Base-by-base conservation (phyloP, 2,329 filamentous ascomycete genomes). In the Herpotrichia juniperi region DNA sequence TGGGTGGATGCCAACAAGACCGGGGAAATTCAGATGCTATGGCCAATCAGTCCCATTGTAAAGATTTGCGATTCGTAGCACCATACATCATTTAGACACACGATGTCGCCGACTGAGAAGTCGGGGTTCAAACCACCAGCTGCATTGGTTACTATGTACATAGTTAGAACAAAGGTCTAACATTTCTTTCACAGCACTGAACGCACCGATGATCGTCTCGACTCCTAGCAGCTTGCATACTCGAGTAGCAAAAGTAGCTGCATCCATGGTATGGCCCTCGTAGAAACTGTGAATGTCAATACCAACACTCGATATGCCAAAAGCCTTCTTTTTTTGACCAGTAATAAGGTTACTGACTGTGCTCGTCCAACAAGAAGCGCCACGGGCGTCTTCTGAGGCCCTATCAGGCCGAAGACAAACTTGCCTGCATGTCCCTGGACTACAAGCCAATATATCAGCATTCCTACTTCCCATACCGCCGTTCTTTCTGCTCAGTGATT, bases 291-390 rank as follows among this genome's bases (percentile, higher is more conserved):
- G 21, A 14, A 45, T 48, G 42, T 68, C 46, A 68, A 56, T 61
- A 51, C 21, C 17, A 12, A 32, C 35, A 4, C 26, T 40, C 19
- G 28, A 48, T 40, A 43, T 28, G 17, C 25, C 43, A n/a, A 16
- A 14, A 45, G 28, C 35, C 25, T n/a, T 4, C 4, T 4, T 30
- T 43, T n/a, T 14, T 7, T 17, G 25, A 25, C 24, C n/a, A 43
- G 40, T 43, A 39, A 31, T 48, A 19, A 14, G 31, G 21, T 55
- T 48, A 78, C 83, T 79, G 56, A 87, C 85, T 88, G 85, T 61
- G 82, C 82, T 65, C 86, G 79, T 57, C 85, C 86, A 55, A 87
- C 83, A 72, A 88, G 81, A 61, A 88, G 76, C 24, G 87, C 82
- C 6, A 83, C 82, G 1, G 85, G 83, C 5, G 79, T 79, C 57